phyloP scores from a whole-genome alignment of 257 asterid genomes.

The Lavandula angustifolia region DNA sequence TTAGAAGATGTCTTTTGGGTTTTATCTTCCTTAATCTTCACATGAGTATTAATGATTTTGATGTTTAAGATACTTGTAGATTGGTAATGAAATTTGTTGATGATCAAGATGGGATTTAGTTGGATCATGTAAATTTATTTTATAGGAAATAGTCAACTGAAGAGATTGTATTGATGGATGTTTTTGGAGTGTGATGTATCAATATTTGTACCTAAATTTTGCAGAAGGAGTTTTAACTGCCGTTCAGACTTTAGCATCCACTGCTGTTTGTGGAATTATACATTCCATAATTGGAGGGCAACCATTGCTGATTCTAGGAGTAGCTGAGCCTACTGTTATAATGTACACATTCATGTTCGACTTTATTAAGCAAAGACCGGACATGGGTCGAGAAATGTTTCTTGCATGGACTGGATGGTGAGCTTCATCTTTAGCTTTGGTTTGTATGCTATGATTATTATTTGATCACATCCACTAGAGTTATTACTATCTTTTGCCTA shows the following conservation, averaged over 20 bases:
- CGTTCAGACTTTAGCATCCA: slow-evolving; percentile 85
- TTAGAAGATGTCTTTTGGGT: slow-evolving; percentile 21
- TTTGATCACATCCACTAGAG: not conserved
- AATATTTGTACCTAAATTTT: slow-evolving; percentile 14
- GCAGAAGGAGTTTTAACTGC: slow-evolving; percentile 92
- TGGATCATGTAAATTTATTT: not conserved
- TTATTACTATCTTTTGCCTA: slow-evolving; percentile 3
- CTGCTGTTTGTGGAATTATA: slow-evolving; percentile 84
- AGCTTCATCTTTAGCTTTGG: slow-evolving; percentile 21
- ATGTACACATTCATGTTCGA: slow-evolving; percentile 97
- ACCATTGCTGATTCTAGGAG: slow-evolving; percentile 84
- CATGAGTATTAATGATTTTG: not conserved
- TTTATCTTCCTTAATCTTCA: not conserved
- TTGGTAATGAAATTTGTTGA: slow-evolving; percentile 4
- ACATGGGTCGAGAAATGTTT: slow-evolving; percentile 72
- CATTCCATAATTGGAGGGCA: slow-evolving; percentile 98
- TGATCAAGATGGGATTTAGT: not conserved
- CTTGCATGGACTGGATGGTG: slow-evolving; percentile 98
- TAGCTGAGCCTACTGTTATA: slow-evolving; percentile 95
- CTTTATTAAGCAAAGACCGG: slow-evolving; percentile 77
- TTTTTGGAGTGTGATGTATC: not conserved
- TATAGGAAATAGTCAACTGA: not conserved
- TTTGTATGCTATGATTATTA: not conserved
- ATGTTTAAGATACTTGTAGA: not conserved
- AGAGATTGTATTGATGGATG: slow-evolving; percentile 4